A percentile compares a stretch with the other conserved stretches of the same genome.
Conservation (phyloP, 2,329 filamentous ascomycete species). For the Catunica adiposa region DNA sequence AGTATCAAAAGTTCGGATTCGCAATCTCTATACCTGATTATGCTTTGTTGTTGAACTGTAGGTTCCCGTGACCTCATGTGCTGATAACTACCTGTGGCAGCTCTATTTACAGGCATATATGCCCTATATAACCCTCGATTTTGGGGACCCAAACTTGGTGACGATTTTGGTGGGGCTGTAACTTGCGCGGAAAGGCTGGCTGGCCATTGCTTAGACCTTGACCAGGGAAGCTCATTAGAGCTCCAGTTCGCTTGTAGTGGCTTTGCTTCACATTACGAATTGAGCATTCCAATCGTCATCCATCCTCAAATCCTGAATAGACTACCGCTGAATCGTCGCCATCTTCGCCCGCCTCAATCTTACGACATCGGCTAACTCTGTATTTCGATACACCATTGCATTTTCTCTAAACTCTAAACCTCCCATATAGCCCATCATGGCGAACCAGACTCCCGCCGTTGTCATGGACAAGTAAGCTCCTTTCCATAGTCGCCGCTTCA, state of each 20-base stretch:
- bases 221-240: slow-evolving; percentile 2
- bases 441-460: slow-evolving; percentile 98
- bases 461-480: slow-evolving; percentile 99
- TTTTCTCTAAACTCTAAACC: not conserved
- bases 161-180: slow-evolving; percentile 12
- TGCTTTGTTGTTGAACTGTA: no score
- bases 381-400: not conserved
- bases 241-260: slow-evolving; percentile 2
- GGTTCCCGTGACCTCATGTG: slow-evolving; percentile 5
- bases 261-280: slow-evolving; percentile 8
- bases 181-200: slow-evolving; percentile 10
- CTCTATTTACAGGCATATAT: not conserved
- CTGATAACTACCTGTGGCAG: not conserved
- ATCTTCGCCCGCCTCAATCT: not conserved
- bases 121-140: not conserved
- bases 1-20: no score
- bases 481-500: slow-evolving; percentile 12
- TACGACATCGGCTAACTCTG: not conserved
- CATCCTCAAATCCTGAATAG: slow-evolving; percentile 2
- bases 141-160: not conserved
- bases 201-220: slow-evolving; percentile 6
- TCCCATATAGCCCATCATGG: slow-evolving; percentile 41
- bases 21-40: no score
- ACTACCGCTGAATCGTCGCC: not conserved
- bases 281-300: slow-evolving; percentile 13